These are phyloP conservation scores for Penicillium psychrofluorescens DNA, from an alignment of 495 filamentous ascomycete genomes.

Conservation along the genomic window DNA sequence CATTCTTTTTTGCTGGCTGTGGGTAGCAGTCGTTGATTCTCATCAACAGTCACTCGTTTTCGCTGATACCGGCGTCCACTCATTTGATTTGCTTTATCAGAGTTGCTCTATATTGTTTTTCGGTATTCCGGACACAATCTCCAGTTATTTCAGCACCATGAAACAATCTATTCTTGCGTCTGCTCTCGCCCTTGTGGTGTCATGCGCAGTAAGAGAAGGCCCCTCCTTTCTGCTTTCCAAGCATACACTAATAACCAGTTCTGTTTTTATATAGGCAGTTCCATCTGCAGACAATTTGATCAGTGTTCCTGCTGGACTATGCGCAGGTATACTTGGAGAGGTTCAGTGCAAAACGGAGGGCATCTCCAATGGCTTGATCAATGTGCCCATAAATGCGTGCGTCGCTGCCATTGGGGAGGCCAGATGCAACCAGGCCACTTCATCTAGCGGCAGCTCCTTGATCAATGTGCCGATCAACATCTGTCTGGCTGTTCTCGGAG, in stretches of 20 bases:
- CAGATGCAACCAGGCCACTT: slow-evolving; percentile 23
- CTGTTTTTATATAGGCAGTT: slow-evolving; percentile 6
- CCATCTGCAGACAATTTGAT: slow-evolving; percentile 15
- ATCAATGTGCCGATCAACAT: slow-evolving; percentile 26
- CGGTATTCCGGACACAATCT: slow-evolving; percentile 5
- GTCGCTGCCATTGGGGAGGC: slow-evolving; percentile 19
- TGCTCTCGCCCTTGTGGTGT: slow-evolving; percentile 18
- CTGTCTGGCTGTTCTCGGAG: slow-evolving; percentile 22
- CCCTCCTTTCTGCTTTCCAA: not conserved
- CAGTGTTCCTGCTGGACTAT: slow-evolving; percentile 20
- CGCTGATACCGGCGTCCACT: slow-evolving; percentile 20
- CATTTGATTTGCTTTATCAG: slow-evolving; percentile 6
- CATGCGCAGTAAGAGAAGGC: slow-evolving; percentile 8
- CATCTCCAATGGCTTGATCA: slow-evolving; percentile 16
- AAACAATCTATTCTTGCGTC: slow-evolving; percentile 23
- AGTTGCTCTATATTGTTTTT: slow-evolving; percentile 2
- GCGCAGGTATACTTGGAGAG: slow-evolving; percentile 18
- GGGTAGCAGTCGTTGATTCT: not conserved
- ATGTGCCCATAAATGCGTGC: slow-evolving; percentile 20
- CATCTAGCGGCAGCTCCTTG: slow-evolving; percentile 11
- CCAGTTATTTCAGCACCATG: slow-evolving; percentile 17
- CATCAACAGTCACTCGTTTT: slow-evolving; percentile 15
- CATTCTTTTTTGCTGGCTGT: not conserved
- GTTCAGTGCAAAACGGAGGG: slow-evolving; percentile 16
- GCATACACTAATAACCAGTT: not conserved